Evolutionary conservation across 2,329 filamentous ascomycete species (phyloP).

Genomic region (Daldinia sp.): DNA sequence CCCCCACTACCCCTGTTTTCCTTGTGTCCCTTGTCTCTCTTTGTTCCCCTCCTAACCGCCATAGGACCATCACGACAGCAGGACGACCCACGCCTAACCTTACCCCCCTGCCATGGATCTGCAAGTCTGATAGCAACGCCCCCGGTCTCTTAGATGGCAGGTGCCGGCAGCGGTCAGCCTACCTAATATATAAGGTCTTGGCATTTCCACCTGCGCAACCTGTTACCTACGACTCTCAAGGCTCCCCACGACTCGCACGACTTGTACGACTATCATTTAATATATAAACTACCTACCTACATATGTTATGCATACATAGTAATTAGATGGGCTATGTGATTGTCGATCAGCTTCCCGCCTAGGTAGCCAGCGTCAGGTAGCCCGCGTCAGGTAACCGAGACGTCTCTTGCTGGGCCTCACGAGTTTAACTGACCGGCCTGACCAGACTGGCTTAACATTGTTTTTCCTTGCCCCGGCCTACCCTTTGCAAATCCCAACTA

Average conservation of each 20-base stretch:
- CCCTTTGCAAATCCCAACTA: slow-evolving; percentile 26
- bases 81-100: not conserved
- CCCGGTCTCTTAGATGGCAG: slow-evolving; percentile 19
- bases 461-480: slow-evolving; percentile 11
- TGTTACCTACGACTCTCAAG: not conserved
- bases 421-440: slow-evolving; percentile 9
- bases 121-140: slow-evolving; percentile 7
- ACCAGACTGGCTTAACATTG: slow-evolving; percentile 8
- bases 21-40: no score
- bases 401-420: not conserved
- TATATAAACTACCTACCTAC: not conserved
- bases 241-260: not conserved
- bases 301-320: not conserved
- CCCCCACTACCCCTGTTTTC: not conserved
- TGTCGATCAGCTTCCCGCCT: slow-evolving; percentile 22
- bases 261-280: not conserved
- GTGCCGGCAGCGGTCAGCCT: slow-evolving; percentile 28
- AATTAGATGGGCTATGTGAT: slow-evolving; percentile 22
- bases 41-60: not conserved
- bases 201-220: not conserved
- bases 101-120: slow-evolving; percentile 1
- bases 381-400: not conserved
- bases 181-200: slow-evolving; percentile 12
- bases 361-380: not conserved
- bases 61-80: not conserved